phyloP scores from a whole-genome alignment of 2,329 filamentous ascomycete species.

The Xylaria multiplex region DNA sequence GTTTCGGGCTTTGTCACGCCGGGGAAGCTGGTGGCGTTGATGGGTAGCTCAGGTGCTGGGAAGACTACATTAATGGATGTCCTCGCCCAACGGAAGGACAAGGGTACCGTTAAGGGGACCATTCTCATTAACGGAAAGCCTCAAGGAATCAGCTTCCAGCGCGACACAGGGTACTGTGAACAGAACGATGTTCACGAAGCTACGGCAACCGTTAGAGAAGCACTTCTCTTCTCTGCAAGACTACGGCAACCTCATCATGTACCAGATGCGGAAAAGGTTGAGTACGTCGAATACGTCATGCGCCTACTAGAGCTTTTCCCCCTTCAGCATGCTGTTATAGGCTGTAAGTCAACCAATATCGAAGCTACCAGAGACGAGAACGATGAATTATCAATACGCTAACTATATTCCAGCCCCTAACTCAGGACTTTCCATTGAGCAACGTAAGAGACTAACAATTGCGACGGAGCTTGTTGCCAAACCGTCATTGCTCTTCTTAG shows the following conservation, averaged over 20 bases:
- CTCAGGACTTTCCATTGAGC: constrained; percentile 8
- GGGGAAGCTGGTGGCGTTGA: constrained; percentile 81
- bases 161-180: constrained; percentile 76
- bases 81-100: constrained; percentile 70
- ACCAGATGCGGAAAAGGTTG: constrained; percentile 69
- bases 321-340: constrained; percentile 73
- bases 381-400: not conserved
- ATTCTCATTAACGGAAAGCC: constrained; percentile 81
- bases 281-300: constrained; percentile 75
- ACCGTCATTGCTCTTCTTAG: constrained; percentile 42
- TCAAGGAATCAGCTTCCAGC: constrained; percentile 79
- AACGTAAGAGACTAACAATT: constrained; percentile 11
- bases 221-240: constrained; percentile 72
- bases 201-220: constrained; percentile 73
- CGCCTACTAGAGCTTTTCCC: constrained; percentile 74
- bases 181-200: constrained; percentile 75
- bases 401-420: not conserved
- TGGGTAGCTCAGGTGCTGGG: constrained; percentile 65
- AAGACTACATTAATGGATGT: constrained; percentile 45
- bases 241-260: constrained; percentile 70
- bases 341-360: constrained; percentile 48
- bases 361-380: too few species aligned
- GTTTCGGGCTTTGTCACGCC: constrained; percentile 88
- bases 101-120: constrained; percentile 79
- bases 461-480: constrained; percentile 4